A percentile compares a stretch with the other conserved stretches of the same genome.
Evolutionary conservation across 2,329 filamentous ascomycete species (phyloP).

Genomic region (Neofusicoccum umdonicola): DNA sequence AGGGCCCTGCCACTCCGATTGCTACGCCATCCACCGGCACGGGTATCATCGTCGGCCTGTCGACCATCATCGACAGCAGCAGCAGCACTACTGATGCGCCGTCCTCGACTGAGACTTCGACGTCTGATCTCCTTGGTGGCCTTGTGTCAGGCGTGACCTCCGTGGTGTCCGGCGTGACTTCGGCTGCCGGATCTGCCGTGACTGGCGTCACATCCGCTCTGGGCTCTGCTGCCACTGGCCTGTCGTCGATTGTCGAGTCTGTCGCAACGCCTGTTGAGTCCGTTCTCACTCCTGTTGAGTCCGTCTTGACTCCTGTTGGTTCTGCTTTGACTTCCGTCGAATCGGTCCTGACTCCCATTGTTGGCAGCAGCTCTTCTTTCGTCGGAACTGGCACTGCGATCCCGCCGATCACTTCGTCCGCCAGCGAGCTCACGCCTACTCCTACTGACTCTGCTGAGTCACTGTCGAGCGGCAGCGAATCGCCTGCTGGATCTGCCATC

Average conservation of each 20-base stretch:
- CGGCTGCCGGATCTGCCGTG: conserved; percentile 1
- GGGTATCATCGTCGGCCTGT: conserved; percentile 33
- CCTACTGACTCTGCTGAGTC: not conserved
- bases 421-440: not conserved
- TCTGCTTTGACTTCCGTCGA: not conserved
- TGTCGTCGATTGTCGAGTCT: not conserved
- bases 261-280: not conserved
- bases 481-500: not conserved
- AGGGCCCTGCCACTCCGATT: not conserved
- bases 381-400: not conserved
- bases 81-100: conserved; percentile 14
- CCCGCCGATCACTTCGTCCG: conserved; percentile 1
- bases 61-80: conserved; percentile 26
- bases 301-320: not conserved
- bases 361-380: not conserved
- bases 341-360: conserved; percentile 1
- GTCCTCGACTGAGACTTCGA: conserved; percentile 5
- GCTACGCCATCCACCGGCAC: conserved; percentile 18
- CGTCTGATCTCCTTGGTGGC: conserved; percentile 4
- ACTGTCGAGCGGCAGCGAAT: not conserved
- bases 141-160: conserved; percentile 11
- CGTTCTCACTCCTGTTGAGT: not conserved
- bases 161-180: conserved; percentile 1
- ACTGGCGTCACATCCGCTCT: not conserved
- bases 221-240: not conserved